A percentile compares a stretch with the other conserved stretches of the same genome.
Conservation (phyloP, 2,329 filamentous ascomycete genomes). For the Tolypocladium guangdongense region DNA sequence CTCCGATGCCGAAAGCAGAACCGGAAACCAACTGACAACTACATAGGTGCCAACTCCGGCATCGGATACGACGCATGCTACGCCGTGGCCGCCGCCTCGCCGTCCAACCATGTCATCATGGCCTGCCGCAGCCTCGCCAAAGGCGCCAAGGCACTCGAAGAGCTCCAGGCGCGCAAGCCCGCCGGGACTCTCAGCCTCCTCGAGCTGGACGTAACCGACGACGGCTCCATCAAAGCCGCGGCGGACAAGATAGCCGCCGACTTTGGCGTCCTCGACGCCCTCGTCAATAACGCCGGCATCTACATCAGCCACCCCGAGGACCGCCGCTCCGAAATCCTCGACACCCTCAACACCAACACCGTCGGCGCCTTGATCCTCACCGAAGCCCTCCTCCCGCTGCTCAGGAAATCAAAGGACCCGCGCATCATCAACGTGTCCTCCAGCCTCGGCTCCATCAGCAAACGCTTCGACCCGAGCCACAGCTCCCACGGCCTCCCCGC, state of each 20-base stretch:
- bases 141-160: conserved; percentile 20
- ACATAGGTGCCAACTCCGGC: conserved; percentile 30
- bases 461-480: conserved; percentile 6
- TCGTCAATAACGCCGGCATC: conserved; percentile 51
- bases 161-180: conserved; percentile 27
- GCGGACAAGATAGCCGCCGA: conserved; percentile 38
- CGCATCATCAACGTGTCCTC: conserved; percentile 23
- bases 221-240: conserved; percentile 43
- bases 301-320: conserved; percentile 33
- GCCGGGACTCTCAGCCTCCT: conserved; percentile 45
- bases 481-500: background rate
- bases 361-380: conserved; percentile 18
- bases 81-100: conserved; percentile 20
- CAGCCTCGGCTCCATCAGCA: conserved; percentile 18
- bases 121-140: conserved; percentile 22
- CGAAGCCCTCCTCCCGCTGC: conserved; percentile 18
- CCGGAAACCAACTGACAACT: background rate
- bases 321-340: conserved; percentile 1
- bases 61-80: conserved; percentile 32
- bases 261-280: conserved; percentile 41
- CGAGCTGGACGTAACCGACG: conserved; percentile 48
- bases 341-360: conserved; percentile 33
- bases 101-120: conserved; percentile 28
- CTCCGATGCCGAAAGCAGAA: background rate
- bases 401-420: conserved; percentile 15